Percentiles rank a stretch among this genome's conserved stretches.
phyloP scores from a whole-genome alignment of 495 filamentous ascomycete genomes.

The Pseudotulostoma volvatum region DNA sequence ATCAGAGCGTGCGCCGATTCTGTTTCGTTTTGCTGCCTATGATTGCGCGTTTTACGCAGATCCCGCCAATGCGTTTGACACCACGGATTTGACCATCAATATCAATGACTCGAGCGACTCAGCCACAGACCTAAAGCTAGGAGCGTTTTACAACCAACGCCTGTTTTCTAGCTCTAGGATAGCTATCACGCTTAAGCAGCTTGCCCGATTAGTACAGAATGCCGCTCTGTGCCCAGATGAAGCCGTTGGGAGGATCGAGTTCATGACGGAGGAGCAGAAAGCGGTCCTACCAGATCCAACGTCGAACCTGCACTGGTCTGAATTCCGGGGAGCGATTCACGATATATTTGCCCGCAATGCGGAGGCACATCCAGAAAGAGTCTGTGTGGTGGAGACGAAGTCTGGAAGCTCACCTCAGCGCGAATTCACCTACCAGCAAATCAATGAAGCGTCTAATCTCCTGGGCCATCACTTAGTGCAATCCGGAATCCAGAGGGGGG shows the following conservation, averaged over 20 bases:
- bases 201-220: slow-evolving; percentile 25
- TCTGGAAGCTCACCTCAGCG: slow-evolving; percentile 30
- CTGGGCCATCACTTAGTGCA: slow-evolving; percentile 63
- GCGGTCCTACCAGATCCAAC: slow-evolving; percentile 51
- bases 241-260: slow-evolving; percentile 29
- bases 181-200: slow-evolving; percentile 27
- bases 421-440: slow-evolving; percentile 73
- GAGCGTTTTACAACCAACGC: slow-evolving; percentile 34
- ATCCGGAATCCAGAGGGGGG: slow-evolving; percentile 57
- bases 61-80: slow-evolving; percentile 29
- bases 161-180: slow-evolving; percentile 34
- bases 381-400: slow-evolving; percentile 71
- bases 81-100: slow-evolving; percentile 32
- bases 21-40: slow-evolving; percentile 35
- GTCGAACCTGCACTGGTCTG: slow-evolving; percentile 63
- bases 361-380: slow-evolving; percentile 52
- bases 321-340: slow-evolving; percentile 67
- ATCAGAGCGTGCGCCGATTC: slow-evolving; percentile 22
- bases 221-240: slow-evolving; percentile 28
- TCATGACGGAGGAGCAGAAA: slow-evolving; percentile 30
- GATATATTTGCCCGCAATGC: slow-evolving; percentile 62
- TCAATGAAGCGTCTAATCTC: slow-evolving; percentile 69
- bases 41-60: slow-evolving; percentile 32
- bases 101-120: slow-evolving; percentile 13
- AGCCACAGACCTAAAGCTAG: slow-evolving; percentile 19